Evolutionary conservation across 2,329 filamentous ascomycete species (phyloP).

Genomic region (Fusarium anthophilum): DNA sequence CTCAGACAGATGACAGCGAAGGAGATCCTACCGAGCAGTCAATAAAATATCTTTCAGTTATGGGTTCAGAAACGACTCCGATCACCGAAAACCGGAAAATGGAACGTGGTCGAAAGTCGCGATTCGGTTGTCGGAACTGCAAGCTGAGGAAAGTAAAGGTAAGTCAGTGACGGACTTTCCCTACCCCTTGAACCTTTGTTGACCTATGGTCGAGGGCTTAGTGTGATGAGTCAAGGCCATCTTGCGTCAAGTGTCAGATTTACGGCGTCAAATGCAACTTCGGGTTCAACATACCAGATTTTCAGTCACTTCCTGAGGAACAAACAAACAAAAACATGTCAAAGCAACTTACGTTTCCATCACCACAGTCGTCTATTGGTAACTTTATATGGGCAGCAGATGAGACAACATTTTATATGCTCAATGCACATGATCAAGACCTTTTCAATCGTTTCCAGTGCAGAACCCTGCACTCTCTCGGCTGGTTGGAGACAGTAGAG

Average conservation of each 20-base stretch:
- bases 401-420: background rate
- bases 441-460: background rate
- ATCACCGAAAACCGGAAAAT: accelerated
- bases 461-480: background rate
- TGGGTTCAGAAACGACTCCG: accelerated
- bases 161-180: accelerated
- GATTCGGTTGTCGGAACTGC: background rate
- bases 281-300: background rate
- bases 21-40: accelerated
- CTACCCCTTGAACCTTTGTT: accelerated
- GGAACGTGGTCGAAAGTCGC: background rate
- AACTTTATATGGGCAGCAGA: background rate
- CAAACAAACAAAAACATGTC: accelerated
- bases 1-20: background rate
- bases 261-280: background rate
- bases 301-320: background rate
- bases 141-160: background rate
- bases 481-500: background rate
- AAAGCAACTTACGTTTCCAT: background rate
- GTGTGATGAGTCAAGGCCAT: background rate
- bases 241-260: background rate
- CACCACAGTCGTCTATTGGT: background rate
- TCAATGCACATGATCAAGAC: background rate
- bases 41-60: background rate
- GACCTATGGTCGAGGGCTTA: background rate